Evolutionary conservation across 495 filamentous ascomycete species (phyloP).

Genomic region (Penicillium paradoxum): DNA sequence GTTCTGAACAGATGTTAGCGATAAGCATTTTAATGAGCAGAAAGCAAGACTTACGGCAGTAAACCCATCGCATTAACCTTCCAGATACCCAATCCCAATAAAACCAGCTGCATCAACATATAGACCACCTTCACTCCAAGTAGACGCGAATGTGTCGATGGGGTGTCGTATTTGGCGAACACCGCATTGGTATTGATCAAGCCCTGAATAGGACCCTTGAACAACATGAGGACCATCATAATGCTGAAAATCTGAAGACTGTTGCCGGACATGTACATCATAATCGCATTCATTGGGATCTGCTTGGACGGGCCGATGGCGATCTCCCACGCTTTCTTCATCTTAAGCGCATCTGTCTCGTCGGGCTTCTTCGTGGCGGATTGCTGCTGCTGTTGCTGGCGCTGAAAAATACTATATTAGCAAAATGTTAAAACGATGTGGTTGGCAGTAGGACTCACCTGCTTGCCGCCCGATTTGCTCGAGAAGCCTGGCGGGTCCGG

Average conservation of each 20-base stretch:
- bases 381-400: slow-evolving; percentile 38
- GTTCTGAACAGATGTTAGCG: slow-evolving; percentile 51
- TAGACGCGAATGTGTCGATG: slow-evolving; percentile 65
- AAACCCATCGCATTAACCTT: slow-evolving; percentile 97
- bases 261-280: slow-evolving; percentile 99
- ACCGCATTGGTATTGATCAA: slow-evolving; percentile 70
- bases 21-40: background rate
- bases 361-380: slow-evolving; percentile 43
- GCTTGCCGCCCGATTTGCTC: slow-evolving; percentile 43
- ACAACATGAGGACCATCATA: slow-evolving; percentile 99
- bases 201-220: slow-evolving; percentile 91
- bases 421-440: too few species aligned
- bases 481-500: slow-evolving; percentile 87
- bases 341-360: slow-evolving; percentile 89
- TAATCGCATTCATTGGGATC: slow-evolving; percentile 95
- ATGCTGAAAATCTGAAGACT: slow-evolving; percentile 98
- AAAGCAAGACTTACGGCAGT: slow-evolving; percentile 63
- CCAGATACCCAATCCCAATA: slow-evolving; percentile 84
- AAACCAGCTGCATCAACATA: slow-evolving; percentile 76
- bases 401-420: slow-evolving; percentile 14
- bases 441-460: too few species aligned
- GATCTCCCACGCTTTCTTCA: slow-evolving; percentile 99
- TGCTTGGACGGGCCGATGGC: slow-evolving; percentile 91
- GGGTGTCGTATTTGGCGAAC: slow-evolving; percentile 85
- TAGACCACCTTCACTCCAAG: slow-evolving; percentile 80